A percentile compares a stretch with the other conserved stretches of the same genome.
Conservation (phyloP, 345 rosid genomes). For the Excoecaria cochinchinensis region DNA sequence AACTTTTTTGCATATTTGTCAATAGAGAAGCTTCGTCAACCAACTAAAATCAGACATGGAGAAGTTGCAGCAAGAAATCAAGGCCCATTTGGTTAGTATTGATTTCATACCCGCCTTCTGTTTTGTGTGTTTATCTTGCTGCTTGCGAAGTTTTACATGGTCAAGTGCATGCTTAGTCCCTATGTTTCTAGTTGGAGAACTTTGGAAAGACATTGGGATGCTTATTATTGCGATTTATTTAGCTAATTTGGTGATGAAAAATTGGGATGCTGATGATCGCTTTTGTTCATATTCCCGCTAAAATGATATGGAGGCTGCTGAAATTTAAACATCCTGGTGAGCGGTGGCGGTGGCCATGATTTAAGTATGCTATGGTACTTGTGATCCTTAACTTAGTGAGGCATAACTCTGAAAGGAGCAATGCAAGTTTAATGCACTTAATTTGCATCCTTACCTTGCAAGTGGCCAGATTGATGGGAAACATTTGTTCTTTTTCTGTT, state of each 20-base stretch:
- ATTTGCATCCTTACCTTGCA: too few relatives aligned
- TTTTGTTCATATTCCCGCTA: background rate
- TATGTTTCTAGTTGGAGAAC: too few relatives aligned
- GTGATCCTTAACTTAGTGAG: background rate
- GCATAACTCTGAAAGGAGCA: background rate
- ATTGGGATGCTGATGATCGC: too few relatives aligned
- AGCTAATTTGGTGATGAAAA: too few relatives aligned
- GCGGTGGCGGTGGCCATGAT: background rate
- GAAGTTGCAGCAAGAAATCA: slow-evolving; percentile 79
- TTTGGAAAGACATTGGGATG: background rate
- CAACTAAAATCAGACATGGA: slow-evolving; percentile 90
- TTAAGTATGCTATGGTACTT: background rate
- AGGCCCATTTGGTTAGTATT: slow-evolving; percentile 66
- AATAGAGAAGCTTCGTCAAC: slow-evolving; percentile 86
- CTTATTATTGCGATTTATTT: background rate
- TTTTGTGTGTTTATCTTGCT: background rate
- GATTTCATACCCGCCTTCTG: slow-evolving; percentile 2
- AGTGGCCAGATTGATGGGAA: too few relatives aligned
- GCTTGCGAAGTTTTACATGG: too few relatives aligned
- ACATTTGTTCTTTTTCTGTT: too few relatives aligned
- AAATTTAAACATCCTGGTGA: background rate
- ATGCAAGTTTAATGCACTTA: background rate
- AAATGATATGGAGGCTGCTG: background rate
- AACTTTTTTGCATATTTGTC: background rate
- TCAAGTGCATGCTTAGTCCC: background rate